Evolutionary conservation across 78 protist genomes (phyloP), one percentile per base, ranked within the genome.

Genomic region (Neovahlkampfia damariscottae): DNA sequence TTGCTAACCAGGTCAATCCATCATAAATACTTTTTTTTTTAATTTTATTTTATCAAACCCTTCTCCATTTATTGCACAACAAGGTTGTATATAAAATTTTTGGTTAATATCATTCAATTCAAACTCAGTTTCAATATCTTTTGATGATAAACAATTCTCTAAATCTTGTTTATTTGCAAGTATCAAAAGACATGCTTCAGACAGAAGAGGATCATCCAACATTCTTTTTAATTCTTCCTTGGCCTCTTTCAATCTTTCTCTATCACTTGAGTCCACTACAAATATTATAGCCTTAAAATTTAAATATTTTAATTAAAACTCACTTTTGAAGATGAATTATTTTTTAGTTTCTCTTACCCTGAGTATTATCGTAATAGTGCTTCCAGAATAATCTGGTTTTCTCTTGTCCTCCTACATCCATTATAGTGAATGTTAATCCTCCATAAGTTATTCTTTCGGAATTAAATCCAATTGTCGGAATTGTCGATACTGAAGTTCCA

Each of bases 91-190:
- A 34, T n/a, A n/a, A n/a, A n/a, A n/a, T n/a, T n/a, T n/a, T n/a
- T 70, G n/a, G 34, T 27, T 6, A 30, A 82, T 40, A 5, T 66
- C 1, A 30, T 74, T 67, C 32, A 82, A 70, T 67, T 70, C 75
- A 9, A 82, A 81, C 83, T 68, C 31, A 36, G 71, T 84, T 7
- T 81, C 67, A 30, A 84, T 31, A 32, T 84, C 88, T 2, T 41
- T 35, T 41, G 70, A 72, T 36, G 50, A 5, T 77, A 84, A 38
- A 68, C 86, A 79, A 39, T 80, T 41, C 41, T 85, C 83, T 36
- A 86, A 83, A 74, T 91, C 94, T 75, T 88, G 92, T 78, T 91
- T 91, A 91, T 91, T 91, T 40, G 93, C 91, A 77, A 86, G 82
- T 8, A 88, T 84, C 41, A 91, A 67, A 28, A 91, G 74, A 37